Conservation (phyloP, 208 protist species). For the Acanthamoeba rhysodes region DNA sequence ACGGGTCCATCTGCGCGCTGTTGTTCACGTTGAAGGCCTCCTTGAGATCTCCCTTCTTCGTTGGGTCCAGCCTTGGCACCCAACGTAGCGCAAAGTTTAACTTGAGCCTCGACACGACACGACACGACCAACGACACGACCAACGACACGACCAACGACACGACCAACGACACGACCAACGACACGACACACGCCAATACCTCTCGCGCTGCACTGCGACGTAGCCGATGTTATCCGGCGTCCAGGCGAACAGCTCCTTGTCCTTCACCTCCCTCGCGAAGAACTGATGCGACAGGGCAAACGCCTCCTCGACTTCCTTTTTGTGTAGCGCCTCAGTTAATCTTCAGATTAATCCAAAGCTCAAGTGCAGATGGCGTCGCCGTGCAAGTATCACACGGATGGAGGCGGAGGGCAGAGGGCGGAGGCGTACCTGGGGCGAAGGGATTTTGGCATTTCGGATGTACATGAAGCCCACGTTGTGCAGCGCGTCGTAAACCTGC, state of each 20-base stretch:
- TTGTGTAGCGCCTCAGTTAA: no score
- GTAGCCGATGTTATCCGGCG: constrained; percentile 63
- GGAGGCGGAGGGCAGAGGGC: no score
- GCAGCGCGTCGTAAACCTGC: constrained; percentile 33
- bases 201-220: constrained; percentile 26
- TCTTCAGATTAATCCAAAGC: no score
- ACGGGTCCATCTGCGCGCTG: not conserved
- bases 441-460: not conserved
- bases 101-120: no score
- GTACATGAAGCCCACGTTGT: constrained; percentile 65
- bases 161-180: no score
- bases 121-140: not conserved
- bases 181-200: not conserved
- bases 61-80: constrained; percentile 3
- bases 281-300: constrained; percentile 25
- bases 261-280: not conserved
- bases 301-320: constrained; percentile 13
- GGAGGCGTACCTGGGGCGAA: not conserved
- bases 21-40: constrained; percentile 67
- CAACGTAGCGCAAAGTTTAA: no score
- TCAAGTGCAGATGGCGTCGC: no score
- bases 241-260: constrained; percentile 5
- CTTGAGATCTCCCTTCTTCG: constrained; percentile 48
- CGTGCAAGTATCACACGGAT: no score
- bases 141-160: not conserved